A percentile compares a stretch with the other conserved stretches of the same genome.
These are phyloP conservation scores for Camellia japonica DNA, from an alignment of 148 eudicot genomes.

Conservation along the genomic window DNA sequence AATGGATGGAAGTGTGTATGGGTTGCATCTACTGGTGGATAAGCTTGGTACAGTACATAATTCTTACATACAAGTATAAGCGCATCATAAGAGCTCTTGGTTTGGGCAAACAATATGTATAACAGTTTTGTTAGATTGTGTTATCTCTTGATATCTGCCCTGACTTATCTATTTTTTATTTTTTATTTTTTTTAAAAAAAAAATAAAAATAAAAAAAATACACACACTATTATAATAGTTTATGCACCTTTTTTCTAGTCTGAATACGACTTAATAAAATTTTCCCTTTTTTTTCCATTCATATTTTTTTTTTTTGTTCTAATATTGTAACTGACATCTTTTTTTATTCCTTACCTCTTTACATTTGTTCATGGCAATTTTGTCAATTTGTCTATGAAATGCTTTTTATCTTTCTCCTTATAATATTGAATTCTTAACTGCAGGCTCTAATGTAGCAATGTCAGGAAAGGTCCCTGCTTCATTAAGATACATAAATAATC, in stretches of 20 bases:
- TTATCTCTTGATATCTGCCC: not conserved
- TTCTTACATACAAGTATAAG: not conserved
- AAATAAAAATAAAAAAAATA: too few species aligned
- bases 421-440: not conserved
- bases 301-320: not conserved
- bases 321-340: not conserved
- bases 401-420: not conserved
- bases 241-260: not conserved
- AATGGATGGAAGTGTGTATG: not conserved
- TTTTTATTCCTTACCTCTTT: not conserved
- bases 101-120: not conserved
- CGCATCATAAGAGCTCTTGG: not conserved
- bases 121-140: not conserved
- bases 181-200: too few species aligned
- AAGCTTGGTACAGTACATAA: not conserved
- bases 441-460: constrained; percentile 12
- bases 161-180: not conserved
- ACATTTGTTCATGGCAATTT: not conserved
- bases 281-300: not conserved
- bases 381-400: not conserved
- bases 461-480: constrained; percentile 10
- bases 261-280: not conserved
- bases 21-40: not conserved
- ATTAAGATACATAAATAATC: not conserved
- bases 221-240: not conserved